Conservation (phyloP, 2,329 filamentous ascomycete genomes). For the Lecanicillium sp. region DNA sequence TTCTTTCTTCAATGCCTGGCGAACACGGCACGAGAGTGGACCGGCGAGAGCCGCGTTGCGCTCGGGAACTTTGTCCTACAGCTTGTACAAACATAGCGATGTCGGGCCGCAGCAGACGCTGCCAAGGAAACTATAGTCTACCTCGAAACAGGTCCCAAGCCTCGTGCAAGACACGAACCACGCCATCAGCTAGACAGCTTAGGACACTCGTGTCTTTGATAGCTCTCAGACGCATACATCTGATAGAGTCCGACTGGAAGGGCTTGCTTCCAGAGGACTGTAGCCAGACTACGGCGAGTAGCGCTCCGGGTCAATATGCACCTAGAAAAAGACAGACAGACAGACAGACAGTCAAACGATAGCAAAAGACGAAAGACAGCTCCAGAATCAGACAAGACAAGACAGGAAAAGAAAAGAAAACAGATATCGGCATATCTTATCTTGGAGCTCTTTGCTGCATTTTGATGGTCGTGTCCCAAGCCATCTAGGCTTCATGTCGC, state of each 20-base stretch:
- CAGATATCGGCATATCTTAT: conserved; percentile 37
- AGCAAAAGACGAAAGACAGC: conserved; percentile 51
- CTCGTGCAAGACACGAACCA: conserved; percentile 6
- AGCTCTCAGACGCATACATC: conserved; percentile 42
- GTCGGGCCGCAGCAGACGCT: too few relatives aligned
- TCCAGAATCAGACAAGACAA: conserved; percentile 14
- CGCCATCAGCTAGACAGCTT: conserved; percentile 24
- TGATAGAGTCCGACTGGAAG: conserved; percentile 36
- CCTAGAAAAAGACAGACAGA: conserved; percentile 34
- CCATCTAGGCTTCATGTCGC: conserved; percentile 36
- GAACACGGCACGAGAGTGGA: too few relatives aligned
- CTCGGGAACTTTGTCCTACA: too few relatives aligned
- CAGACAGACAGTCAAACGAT: conserved; percentile 44
- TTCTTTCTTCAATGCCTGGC: too few relatives aligned
- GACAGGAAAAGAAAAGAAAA: conserved; percentile 26
- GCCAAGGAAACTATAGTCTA: background rate
- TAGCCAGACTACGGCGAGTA: conserved; percentile 53
- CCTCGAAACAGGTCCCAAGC: background rate
- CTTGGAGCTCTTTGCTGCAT: conserved; percentile 22
- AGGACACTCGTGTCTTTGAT: conserved; percentile 34
- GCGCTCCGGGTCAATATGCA: conserved; percentile 61
- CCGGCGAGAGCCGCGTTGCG: too few relatives aligned
- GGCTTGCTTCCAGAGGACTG: conserved; percentile 37
- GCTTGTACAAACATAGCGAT: too few relatives aligned
- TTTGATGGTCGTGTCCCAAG: conserved; percentile 10